Evolutionary conservation across 352 stramenopile genomes (phyloP).

Genomic region (Phytophthora hibernalis): DNA sequence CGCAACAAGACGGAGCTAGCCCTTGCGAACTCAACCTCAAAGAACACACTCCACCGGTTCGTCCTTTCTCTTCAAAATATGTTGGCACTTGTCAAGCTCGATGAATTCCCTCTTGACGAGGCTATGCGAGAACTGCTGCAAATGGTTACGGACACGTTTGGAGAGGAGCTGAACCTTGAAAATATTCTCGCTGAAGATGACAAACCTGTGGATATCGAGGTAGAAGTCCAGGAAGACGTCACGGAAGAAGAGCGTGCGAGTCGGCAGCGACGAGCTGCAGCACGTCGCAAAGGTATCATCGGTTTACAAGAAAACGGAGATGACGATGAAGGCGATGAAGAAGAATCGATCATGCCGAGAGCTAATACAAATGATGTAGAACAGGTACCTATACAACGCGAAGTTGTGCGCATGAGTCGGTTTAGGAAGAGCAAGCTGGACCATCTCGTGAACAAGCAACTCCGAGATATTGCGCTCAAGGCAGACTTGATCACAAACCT

Average conservation of each 20-base stretch:
- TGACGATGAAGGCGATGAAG: conserved; percentile 13
- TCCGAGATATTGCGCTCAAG: conserved; percentile 57
- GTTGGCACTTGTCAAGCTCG: conserved; percentile 71
- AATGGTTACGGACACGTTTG: conserved; percentile 69
- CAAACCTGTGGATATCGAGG: conserved; percentile 62
- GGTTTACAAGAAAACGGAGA: conserved; percentile 14
- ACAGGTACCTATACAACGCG: conserved; percentile 8
- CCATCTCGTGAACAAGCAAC: conserved; percentile 62
- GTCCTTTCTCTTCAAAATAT: conserved; percentile 73
- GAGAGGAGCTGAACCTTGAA: conserved; percentile 52
- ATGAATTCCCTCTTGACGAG: conserved; percentile 84
- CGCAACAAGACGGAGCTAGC: conserved; percentile 65
- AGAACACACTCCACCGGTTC: conserved; percentile 58
- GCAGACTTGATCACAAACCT: conserved; percentile 55
- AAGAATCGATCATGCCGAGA: not conserved
- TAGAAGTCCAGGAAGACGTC: conserved; percentile 70
- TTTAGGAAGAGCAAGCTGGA: conserved; percentile 78
- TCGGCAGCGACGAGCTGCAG: conserved; percentile 25
- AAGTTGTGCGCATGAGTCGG: conserved; percentile 65
- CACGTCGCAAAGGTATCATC: conserved; percentile 33
- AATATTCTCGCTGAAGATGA: conserved; percentile 71
- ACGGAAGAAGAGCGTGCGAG: conserved; percentile 41
- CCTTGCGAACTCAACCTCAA: conserved; percentile 60
- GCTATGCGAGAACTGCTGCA: conserved; percentile 73
- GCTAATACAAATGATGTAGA: conserved; percentile 19